Evolutionary conservation across 352 stramenopile species (phyloP), one percentile per base, ranked within the genome.

Genomic region (Pythium aristosporum): DNA sequence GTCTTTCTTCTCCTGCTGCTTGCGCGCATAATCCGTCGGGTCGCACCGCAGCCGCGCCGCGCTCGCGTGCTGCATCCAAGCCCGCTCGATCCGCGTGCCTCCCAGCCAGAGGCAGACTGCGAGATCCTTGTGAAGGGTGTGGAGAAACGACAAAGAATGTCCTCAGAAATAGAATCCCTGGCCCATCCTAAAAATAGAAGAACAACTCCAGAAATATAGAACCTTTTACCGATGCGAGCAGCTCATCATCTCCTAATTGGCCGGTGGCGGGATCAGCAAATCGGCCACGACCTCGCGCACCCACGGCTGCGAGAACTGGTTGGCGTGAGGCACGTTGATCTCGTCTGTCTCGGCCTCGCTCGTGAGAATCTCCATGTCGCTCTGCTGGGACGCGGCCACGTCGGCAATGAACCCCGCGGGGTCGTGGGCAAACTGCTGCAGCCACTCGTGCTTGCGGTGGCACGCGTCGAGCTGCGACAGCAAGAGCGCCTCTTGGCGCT

Each of bases 1-100:
- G 3, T 94, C 80, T 21, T 86, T 89, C 51, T 88, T 88, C 59
- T 90, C 79, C 49, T 85, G 81, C 69, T 92, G 85, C 67, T 80
- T 83, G 61, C 82, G 82, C 49, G 85, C 85, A 77, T 92, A 91
- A 72, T 92, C 82, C 15, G 80, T 92, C 50, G 83, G 82, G 65
- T 92, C 82, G 61, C 80, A 92, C 57, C 81, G 82, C 48, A 89
- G 76, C 50, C 82, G 76, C 54, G 63, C 57, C 60, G 79, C 77
- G 55, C 59, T 67, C 70, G 72, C 51, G 50, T 76, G 67, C 73
- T 80, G 75, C 74, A 72, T 82, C 59, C 58, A 56, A 59, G 55
- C 37, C 60, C 21, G 16, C n/a, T 18, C 15, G 16, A 25, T 48
- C 32, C n/a, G 18, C 42, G 16, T 18, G 25, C 25, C 25, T 30